Percentiles rank a stretch among this genome's conserved stretches.
phyloP scores from a whole-genome alignment of 2,329 filamentous ascomycete genomes.

The Delphinella strobiligena region DNA sequence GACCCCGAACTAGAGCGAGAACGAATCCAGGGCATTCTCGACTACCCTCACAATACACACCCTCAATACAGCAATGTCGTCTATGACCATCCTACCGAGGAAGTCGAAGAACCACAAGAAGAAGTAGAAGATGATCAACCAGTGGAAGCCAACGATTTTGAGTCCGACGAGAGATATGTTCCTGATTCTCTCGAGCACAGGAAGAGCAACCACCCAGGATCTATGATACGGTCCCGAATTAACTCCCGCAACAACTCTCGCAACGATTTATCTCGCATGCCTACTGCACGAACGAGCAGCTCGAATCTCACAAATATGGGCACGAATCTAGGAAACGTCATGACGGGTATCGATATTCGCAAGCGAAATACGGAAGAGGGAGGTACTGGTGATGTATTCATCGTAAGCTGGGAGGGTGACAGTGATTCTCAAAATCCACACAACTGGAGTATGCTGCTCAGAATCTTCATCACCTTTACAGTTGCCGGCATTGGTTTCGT shows the following conservation, averaged over 20 bases:
- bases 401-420: conserved; percentile 25
- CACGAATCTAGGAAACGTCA: conserved; percentile 20
- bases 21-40: background rate
- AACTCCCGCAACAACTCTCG: conserved; percentile 12
- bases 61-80: conserved; percentile 2
- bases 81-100: conserved; percentile 1
- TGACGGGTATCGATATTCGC: conserved; percentile 27
- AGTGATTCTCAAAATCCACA: conserved; percentile 25
- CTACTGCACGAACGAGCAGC: conserved; percentile 17
- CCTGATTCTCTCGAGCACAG: conserved; percentile 5
- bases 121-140: conserved; percentile 6
- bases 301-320: conserved; percentile 10
- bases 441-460: conserved; percentile 21
- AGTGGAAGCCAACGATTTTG: background rate
- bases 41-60: background rate
- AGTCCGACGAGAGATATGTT: conserved; percentile 1
- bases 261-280: conserved; percentile 16
- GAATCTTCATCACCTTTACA: conserved; percentile 22
- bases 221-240: conserved; percentile 11
- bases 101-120: background rate
- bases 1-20: conserved; percentile 1
- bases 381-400: conserved; percentile 25
- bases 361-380: conserved; percentile 23
- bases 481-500: conserved; percentile 35
- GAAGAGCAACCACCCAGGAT: conserved; percentile 10